Evolutionary conservation across 495 filamentous ascomycete genomes (phyloP).

Genomic region (Penicillium taxi): DNA sequence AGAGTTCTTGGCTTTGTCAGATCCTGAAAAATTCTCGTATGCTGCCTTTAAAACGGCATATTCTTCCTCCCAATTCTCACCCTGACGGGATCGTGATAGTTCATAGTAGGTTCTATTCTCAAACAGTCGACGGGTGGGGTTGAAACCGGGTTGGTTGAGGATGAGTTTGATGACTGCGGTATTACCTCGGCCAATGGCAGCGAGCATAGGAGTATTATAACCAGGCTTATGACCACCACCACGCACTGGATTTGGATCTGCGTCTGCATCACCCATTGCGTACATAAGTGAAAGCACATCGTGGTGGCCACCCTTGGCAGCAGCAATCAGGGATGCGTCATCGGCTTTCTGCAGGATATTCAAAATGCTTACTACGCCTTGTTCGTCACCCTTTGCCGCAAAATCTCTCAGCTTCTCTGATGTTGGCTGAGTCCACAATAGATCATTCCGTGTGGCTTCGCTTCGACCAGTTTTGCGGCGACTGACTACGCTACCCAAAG

Average conservation of each 20-base stretch:
- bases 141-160: conserved; percentile 66
- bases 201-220: conserved; percentile 83
- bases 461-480: conserved; percentile 51
- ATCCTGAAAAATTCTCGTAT: conserved; percentile 55
- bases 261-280: conserved; percentile 68
- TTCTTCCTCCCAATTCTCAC: conserved; percentile 86
- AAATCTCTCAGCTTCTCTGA: conserved; percentile 69
- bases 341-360: conserved; percentile 71
- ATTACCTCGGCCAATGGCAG: conserved; percentile 87
- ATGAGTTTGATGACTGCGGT: conserved; percentile 72
- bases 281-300: conserved; percentile 78
- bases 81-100: conserved; percentile 69
- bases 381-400: conserved; percentile 74
- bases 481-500: conserved; percentile 19
- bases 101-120: conserved; percentile 75
- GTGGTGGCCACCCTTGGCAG: conserved; percentile 86
- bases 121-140: conserved; percentile 60
- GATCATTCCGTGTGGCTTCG: conserved; percentile 52
- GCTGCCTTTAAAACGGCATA: conserved; percentile 71
- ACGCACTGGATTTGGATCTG: conserved; percentile 62
- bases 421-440: conserved; percentile 54
- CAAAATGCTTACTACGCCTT: conserved; percentile 69
- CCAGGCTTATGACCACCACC: conserved; percentile 39
- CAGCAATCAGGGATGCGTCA: conserved; percentile 76
- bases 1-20: conserved; percentile 30